Percentiles rank a stretch among this genome's conserved stretches.
phyloP scores from a whole-genome alignment of 805 yeast genomes.

The Danielia oregonensis region DNA sequence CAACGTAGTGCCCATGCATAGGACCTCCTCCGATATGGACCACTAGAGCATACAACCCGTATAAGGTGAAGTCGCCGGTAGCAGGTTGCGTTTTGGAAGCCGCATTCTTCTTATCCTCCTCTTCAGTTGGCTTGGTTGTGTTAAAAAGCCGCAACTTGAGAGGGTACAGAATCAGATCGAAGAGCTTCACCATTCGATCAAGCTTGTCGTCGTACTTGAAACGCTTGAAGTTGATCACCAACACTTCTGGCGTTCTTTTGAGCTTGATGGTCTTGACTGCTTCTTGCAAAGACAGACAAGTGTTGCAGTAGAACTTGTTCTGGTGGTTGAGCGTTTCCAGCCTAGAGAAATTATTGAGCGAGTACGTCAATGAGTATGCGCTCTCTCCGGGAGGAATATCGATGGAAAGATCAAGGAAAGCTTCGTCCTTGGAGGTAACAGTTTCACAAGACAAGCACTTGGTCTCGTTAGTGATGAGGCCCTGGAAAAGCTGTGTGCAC shows the following conservation, averaged over 20 bases:
- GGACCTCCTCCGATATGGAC: conserved; percentile 98
- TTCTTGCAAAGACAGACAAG: conserved; percentile 86
- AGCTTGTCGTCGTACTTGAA: conserved; percentile 86
- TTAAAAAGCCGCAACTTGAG: conserved; percentile 64
- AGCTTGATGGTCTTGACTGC: conserved; percentile 88
- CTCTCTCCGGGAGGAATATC: conserved; percentile 67
- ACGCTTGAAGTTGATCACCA: conserved; percentile 84
- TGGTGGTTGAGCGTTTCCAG: conserved; percentile 81
- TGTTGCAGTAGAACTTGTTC: conserved; percentile 91
- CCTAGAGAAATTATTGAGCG: conserved; percentile 77
- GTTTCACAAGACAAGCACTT: conserved; percentile 88
- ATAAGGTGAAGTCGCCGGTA: conserved; percentile 45
- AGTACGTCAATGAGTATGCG: conserved; percentile 64
- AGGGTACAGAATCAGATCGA: conserved; percentile 82
- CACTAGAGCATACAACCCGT: conserved; percentile 81
- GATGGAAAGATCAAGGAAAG: conserved; percentile 79
- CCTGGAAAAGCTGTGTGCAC: conserved; percentile 76
- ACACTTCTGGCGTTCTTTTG: conserved; percentile 68
- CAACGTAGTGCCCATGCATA: conserved; percentile 93
- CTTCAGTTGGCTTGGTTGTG: conserved; percentile 39
- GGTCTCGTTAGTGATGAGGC: conserved; percentile 79
- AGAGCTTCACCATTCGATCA: conserved; percentile 79
- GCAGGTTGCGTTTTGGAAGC: conserved; percentile 1
- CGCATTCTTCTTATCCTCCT: neutral
- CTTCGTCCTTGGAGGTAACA: conserved; percentile 75